Evolutionary conservation across 139 green algal species (phyloP).

Genomic region (Chlorella sp.): DNA sequence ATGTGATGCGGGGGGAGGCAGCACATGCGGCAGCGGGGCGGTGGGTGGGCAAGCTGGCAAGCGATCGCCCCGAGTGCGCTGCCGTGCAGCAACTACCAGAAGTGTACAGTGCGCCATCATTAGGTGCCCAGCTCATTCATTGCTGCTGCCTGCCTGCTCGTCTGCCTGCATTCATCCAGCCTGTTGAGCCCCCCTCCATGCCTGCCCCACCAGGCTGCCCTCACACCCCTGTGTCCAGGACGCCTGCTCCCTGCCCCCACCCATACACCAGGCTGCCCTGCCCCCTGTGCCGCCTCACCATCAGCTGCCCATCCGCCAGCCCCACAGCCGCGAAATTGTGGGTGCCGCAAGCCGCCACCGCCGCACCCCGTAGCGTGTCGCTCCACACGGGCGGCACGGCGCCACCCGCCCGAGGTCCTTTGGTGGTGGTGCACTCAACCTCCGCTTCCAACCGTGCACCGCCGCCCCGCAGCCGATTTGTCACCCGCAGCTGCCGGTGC

Average conservation of each 20-base stretch:
- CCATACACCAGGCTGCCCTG: constrained; percentile 44
- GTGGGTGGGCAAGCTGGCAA: not conserved
- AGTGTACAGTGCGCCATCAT: not conserved
- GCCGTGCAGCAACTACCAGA: not conserved
- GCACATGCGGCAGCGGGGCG: not conserved
- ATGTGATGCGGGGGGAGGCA: not conserved
- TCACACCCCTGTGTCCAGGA: too few species aligned
- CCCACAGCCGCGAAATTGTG: constrained; percentile 60
- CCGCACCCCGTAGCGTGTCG: constrained; percentile 51
- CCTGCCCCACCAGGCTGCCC: too few species aligned
- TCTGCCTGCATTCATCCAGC: too few species aligned
- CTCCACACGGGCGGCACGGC: constrained; percentile 49
- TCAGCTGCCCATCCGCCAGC: constrained; percentile 26
- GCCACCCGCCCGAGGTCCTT: not conserved
- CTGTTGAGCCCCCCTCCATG: too few species aligned
- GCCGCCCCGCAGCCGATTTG: constrained; percentile 39
- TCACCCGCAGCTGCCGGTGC: constrained; percentile 37
- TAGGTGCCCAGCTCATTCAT: too few species aligned
- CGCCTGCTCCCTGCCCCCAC: constrained; percentile 14
- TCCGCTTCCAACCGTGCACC: not conserved
- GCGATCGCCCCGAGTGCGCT: not conserved
- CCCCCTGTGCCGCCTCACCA: constrained; percentile 17
- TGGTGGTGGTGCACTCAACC: constrained; percentile 43
- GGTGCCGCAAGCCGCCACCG: constrained; percentile 56
- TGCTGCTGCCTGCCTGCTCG: too few species aligned